Conservation (phyloP, 2,329 filamentous ascomycete genomes). For the Aspergillus quadricinctus region DNA sequence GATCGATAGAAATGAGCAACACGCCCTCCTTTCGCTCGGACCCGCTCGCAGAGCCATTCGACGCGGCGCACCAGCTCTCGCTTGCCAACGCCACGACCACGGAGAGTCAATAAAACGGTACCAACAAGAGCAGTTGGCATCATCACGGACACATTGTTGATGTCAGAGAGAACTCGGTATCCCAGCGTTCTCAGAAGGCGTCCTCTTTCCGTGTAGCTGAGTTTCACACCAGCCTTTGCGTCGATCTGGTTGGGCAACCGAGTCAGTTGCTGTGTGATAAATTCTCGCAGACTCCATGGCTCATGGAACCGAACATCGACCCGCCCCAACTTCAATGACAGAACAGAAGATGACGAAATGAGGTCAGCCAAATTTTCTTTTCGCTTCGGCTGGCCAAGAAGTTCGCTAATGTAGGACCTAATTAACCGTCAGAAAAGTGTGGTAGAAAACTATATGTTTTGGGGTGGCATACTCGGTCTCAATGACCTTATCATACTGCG, state of each 20-base stretch:
- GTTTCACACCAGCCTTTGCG: constrained; percentile 32
- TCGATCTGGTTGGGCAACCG: constrained; percentile 46
- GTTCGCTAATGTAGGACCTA: constrained; percentile 83
- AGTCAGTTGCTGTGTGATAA: constrained; percentile 71
- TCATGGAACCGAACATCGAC: constrained; percentile 96
- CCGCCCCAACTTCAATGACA: constrained; percentile 82
- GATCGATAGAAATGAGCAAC: constrained; percentile 88
- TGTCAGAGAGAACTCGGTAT: constrained; percentile 88
- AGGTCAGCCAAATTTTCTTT: constrained; percentile 92
- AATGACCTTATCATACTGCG: constrained; percentile 98
- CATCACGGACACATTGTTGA: constrained; percentile 92
- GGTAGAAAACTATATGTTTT: not conserved
- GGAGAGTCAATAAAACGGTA: constrained; percentile 83
- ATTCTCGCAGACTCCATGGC: constrained; percentile 84
- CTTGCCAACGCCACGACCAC: constrained; percentile 87
- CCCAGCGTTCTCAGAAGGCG: constrained; percentile 80
- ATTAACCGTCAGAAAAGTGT: constrained; percentile 8
- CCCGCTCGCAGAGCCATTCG: constrained; percentile 80
- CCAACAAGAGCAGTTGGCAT: constrained; percentile 98
- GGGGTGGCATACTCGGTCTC: constrained; percentile 65
- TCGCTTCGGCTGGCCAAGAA: constrained; percentile 89
- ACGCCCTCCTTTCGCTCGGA: constrained; percentile 79
- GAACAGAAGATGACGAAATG: constrained; percentile 78
- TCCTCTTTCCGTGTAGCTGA: constrained; percentile 55
- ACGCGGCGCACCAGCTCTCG: constrained; percentile 79